phyloP scores from a whole-genome alignment of 495 filamentous ascomycete species.

The Aspergillus ellipticus region DNA sequence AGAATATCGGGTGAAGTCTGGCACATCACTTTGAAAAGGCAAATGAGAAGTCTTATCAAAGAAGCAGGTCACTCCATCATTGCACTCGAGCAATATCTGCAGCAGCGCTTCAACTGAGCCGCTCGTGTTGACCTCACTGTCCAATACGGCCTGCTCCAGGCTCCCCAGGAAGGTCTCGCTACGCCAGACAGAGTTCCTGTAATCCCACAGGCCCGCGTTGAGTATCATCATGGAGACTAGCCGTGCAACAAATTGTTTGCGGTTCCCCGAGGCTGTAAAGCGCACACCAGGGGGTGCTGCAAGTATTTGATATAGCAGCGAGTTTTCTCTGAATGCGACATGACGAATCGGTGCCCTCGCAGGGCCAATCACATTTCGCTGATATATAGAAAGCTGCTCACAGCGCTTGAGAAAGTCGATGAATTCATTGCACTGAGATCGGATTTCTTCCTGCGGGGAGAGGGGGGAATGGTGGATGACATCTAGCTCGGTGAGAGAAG shows the following conservation, averaged over 20 bases:
- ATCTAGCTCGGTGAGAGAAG: slow-evolving; percentile 5
- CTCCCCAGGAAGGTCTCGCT: slow-evolving; percentile 31
- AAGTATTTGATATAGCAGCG: slow-evolving; percentile 28
- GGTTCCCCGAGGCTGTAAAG: slow-evolving; percentile 29
- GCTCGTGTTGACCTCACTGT: slow-evolving; percentile 36
- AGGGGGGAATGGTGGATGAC: not conserved
- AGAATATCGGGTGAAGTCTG: slow-evolving; percentile 35
- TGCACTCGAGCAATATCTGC: slow-evolving; percentile 38
- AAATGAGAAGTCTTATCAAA: not conserved
- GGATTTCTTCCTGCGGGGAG: slow-evolving; percentile 28
- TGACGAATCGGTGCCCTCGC: slow-evolving; percentile 19
- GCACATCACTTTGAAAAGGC: not conserved
- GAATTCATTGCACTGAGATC: slow-evolving; percentile 35
- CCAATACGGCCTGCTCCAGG: slow-evolving; percentile 24
- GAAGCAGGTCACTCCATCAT: slow-evolving; percentile 21
- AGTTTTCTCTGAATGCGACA: slow-evolving; percentile 23
- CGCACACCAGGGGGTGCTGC: slow-evolving; percentile 27
- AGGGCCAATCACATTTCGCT: slow-evolving; percentile 14
- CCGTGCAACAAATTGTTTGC: slow-evolving; percentile 37
- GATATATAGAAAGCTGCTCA: slow-evolving; percentile 32
- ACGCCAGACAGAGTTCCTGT: slow-evolving; percentile 25
- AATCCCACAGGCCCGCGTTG: slow-evolving; percentile 42
- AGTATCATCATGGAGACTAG: slow-evolving; percentile 31
- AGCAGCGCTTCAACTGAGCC: slow-evolving; percentile 37
- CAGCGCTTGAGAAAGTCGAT: slow-evolving; percentile 36